Evolutionary conservation across 495 filamentous ascomycete genomes (phyloP).

Genomic region (Penicillium pulvis): DNA sequence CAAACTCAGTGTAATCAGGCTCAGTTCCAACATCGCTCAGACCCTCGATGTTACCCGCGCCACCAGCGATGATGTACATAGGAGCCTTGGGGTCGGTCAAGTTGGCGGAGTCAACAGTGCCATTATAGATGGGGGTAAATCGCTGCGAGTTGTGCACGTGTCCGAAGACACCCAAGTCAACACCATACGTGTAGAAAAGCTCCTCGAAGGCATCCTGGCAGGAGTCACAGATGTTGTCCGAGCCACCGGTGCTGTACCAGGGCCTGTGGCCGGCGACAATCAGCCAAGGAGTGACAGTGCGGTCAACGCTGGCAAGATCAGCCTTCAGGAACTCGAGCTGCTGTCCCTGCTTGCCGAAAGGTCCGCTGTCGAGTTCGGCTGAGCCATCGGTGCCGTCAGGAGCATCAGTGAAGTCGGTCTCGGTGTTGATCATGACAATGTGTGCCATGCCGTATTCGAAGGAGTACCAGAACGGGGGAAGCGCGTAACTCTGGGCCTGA

Average conservation of each 20-base stretch:
- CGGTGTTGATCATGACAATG: constrained; percentile 58
- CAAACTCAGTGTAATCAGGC: constrained; percentile 51
- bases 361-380: constrained; percentile 48
- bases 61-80: constrained; percentile 57
- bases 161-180: constrained; percentile 63
- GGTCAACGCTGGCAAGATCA: constrained; percentile 53
- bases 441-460: constrained; percentile 65
- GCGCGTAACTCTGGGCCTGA: constrained; percentile 49
- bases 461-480: constrained; percentile 66
- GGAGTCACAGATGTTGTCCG: constrained; percentile 42
- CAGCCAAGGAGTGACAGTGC: constrained; percentile 56
- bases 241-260: constrained; percentile 52
- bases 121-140: constrained; percentile 44
- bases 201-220: constrained; percentile 62
- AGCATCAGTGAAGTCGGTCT: constrained; percentile 53
- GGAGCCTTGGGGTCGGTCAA: constrained; percentile 56
- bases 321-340: constrained; percentile 46
- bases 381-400: constrained; percentile 50
- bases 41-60: constrained; percentile 51
- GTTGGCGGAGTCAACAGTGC: constrained; percentile 45
- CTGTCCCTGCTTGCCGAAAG: constrained; percentile 46
- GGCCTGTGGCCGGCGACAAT: constrained; percentile 62
- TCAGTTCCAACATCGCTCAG: constrained; percentile 40
- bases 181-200: constrained; percentile 59
- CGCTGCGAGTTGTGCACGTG: constrained; percentile 63